These are phyloP conservation scores for Epichloe scottii DNA, from an alignment of 2,329 filamentous ascomycete species.

Conservation along the genomic window DNA sequence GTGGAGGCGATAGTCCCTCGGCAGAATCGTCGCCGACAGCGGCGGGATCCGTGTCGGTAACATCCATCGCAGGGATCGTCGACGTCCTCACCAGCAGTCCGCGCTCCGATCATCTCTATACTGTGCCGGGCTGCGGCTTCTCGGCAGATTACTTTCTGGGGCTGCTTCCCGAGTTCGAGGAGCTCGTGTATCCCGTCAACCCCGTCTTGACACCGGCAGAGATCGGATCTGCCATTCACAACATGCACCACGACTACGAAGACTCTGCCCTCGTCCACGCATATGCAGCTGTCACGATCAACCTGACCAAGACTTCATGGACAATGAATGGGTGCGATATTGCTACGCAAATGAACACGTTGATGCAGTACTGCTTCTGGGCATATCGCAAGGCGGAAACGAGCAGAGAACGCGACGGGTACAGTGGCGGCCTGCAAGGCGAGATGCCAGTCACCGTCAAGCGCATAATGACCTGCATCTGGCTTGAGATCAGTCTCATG, in stretches of 20 bases:
- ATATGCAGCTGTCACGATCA: conserved; percentile 24
- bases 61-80: conserved; percentile 16
- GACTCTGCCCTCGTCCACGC: conserved; percentile 24
- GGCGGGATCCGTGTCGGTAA: conserved; percentile 7
- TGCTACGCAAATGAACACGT: conserved; percentile 17
- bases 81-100: conserved; percentile 6
- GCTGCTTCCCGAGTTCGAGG: conserved; percentile 21
- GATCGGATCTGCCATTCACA: conserved; percentile 17
- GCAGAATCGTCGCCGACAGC: conserved; percentile 5
- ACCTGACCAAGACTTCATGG: conserved; percentile 20
- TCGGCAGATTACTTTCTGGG: conserved; percentile 20
- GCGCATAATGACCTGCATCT: conserved; percentile 35
- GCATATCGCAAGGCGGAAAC: conserved; percentile 16
- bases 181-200: conserved; percentile 25
- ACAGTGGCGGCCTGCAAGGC: conserved; percentile 19
- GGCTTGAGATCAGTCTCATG: conserved; percentile 38
- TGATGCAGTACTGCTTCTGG: conserved; percentile 12
- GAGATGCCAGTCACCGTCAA: conserved; percentile 28
- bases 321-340: conserved; percentile 16
- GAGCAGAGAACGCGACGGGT: conserved; percentile 18
- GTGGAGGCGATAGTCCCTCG: conserved; percentile 6
- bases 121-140: conserved; percentile 11
- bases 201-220: conserved; percentile 21
- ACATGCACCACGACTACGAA: conserved; percentile 20
- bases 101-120: background rate